Evolutionary conservation across 768 basidiomycete species (phyloP), one percentile per base, ranked within the genome.

Genomic region (Scleroderma citrinum): DNA sequence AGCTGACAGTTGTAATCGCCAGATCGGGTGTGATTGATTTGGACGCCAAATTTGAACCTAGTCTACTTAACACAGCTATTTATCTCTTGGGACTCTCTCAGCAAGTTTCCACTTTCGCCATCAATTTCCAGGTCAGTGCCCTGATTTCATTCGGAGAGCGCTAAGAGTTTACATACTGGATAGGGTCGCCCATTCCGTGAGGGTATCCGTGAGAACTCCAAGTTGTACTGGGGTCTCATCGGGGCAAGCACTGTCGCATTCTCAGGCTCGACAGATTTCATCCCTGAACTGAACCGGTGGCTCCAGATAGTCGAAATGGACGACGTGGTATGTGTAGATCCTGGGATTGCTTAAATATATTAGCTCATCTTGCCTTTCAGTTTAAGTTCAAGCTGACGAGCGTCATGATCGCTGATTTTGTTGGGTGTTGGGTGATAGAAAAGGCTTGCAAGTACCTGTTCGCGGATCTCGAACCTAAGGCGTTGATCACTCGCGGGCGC

Each of bases 131-230:
- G 73, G 84, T 82, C 56, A 24, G 40, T 20, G 14, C 10, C 8
- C 2, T 19, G n/a, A n/a, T 17, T 12, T 14, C 17, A 29, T 26
- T 10, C 14, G 6, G 11, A n/a, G 40, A 16, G 7, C 14, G 24
- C 17, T 8, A 1, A 29, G 26, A 43, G 19, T 41, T 47, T 36
- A 44, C 12, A 47, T 44, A 2, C 17, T 46, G 4, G 17, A 19
- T 61, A 89, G 79, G 96, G 96, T 8, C 87, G 96, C 31, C 96
- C 96, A 0, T 99, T 98, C 84, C 85, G 96, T 30, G 96, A 99
- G 69, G 92, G 92, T 32, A 97, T 99, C 62, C 80, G 90, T 3
- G 96, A 99, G 70, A 99, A 99, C 68, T 72, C 84, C 3, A 87
- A 92, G n/a, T 64, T 99, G 17, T 97, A 80, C 67, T 98, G 84